A percentile compares a stretch with the other conserved stretches of the same genome.
These are phyloP conservation scores for Beauveria asiatica DNA, from an alignment of 2,329 filamentous ascomycete species.

Conservation along the genomic window DNA sequence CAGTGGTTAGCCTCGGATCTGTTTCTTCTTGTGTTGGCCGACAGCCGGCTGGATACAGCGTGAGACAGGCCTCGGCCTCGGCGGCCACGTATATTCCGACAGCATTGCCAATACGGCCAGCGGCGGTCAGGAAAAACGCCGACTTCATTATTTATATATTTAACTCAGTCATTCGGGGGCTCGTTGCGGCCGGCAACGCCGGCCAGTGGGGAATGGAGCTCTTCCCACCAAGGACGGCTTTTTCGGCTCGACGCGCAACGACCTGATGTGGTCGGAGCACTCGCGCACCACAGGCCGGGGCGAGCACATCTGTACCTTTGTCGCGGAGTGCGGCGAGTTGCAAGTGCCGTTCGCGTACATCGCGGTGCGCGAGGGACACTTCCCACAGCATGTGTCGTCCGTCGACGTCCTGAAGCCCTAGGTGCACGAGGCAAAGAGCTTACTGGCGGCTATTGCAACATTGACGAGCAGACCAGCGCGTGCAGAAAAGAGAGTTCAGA, in stretches of 20 bases:
- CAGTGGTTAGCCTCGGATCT: neutral
- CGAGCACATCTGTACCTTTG: slow-evolving; percentile 19
- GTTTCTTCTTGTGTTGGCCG: neutral
- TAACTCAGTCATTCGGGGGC: slow-evolving; percentile 21
- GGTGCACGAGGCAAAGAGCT: slow-evolving; percentile 4
- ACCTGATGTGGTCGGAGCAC: slow-evolving; percentile 17
- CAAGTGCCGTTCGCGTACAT: neutral
- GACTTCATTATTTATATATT: slow-evolving; percentile 23
- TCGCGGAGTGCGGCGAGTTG: slow-evolving; percentile 18
- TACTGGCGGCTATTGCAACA: slow-evolving; percentile 10
- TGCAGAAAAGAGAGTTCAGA: neutral
- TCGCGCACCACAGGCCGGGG: slow-evolving; percentile 17
- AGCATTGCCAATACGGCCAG: slow-evolving; percentile 20
- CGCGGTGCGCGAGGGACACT: slow-evolving; percentile 10
- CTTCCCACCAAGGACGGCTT: slow-evolving; percentile 19
- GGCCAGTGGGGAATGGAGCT: slow-evolving; percentile 22
- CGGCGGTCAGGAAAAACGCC: slow-evolving; percentile 15
- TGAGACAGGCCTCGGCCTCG: neutral
- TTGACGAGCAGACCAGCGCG: slow-evolving; percentile 15
- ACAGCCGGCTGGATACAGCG: neutral
- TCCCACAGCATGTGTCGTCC: slow-evolving; percentile 11
- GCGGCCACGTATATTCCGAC: neutral
- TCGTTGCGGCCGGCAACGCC: slow-evolving; percentile 19
- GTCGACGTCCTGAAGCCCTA: slow-evolving; percentile 1
- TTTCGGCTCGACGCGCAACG: slow-evolving; percentile 15